Evolutionary conservation across 768 basidiomycete genomes (phyloP).

Genomic region (Fomitopsis pulvina): DNA sequence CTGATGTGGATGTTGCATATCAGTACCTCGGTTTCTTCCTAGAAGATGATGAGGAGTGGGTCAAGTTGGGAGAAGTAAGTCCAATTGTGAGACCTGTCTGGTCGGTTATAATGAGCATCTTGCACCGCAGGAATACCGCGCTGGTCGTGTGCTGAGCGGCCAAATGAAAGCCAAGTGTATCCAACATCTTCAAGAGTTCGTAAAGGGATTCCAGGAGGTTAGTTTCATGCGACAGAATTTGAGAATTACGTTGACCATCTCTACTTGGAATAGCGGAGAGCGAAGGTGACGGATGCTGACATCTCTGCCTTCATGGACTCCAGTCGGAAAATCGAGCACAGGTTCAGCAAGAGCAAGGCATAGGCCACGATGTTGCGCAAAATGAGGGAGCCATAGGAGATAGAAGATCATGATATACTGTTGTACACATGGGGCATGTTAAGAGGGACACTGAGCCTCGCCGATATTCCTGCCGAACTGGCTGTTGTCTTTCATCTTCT

Average conservation of each 20-base stretch:
- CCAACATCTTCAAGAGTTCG: constrained; percentile 71
- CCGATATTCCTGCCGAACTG: too few species aligned
- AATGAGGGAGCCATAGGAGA: too few species aligned
- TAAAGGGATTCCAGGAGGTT: constrained; percentile 82
- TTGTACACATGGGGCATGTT: not conserved
- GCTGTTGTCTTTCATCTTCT: too few species aligned
- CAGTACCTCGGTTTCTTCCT: constrained; percentile 95
- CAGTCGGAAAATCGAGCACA: constrained; percentile 65
- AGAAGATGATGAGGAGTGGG: constrained; percentile 89
- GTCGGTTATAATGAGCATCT: not conserved
- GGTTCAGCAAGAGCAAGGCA: constrained; percentile 31
- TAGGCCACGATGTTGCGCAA: too few species aligned
- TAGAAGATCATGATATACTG: not conserved
- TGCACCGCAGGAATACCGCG: constrained; percentile 73
- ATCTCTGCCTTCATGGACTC: constrained; percentile 77
- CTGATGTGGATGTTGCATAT: constrained; percentile 93
- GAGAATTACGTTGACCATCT: not conserved
- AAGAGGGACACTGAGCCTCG: too few species aligned
- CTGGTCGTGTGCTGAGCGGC: constrained; percentile 81
- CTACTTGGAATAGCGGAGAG: constrained; percentile 50
- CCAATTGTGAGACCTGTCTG: not conserved
- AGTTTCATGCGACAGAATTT: constrained; percentile 7
- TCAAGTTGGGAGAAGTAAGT: constrained; percentile 65
- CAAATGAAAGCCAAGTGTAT: constrained; percentile 91
- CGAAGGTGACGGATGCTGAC: constrained; percentile 73